These are phyloP conservation scores for Melanogaster broomeanus DNA, from an alignment of 768 basidiomycete species.

Conservation along the genomic window DNA sequence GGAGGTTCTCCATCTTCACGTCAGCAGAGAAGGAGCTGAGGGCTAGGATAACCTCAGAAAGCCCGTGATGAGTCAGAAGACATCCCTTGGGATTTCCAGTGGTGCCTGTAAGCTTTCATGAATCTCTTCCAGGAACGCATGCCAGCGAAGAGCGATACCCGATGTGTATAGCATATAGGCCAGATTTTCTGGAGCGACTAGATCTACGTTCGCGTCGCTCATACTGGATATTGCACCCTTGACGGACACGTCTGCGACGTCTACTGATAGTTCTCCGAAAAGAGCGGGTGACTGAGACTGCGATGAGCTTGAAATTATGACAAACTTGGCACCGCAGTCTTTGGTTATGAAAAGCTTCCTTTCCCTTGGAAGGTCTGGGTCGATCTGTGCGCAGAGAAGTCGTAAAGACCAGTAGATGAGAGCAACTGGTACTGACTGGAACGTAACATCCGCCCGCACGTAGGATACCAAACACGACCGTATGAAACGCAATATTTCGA, in stretches of 20 bases:
- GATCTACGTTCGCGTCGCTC: slow-evolving; percentile 27
- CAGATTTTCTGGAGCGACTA: slow-evolving; percentile 32
- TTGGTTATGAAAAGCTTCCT: slow-evolving; percentile 46
- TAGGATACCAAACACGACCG: slow-evolving; percentile 44
- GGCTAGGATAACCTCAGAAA: slow-evolving; percentile 33
- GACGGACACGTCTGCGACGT: slow-evolving; percentile 19
- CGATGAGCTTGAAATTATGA: slow-evolving; percentile 41
- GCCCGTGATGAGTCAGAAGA: slow-evolving; percentile 38
- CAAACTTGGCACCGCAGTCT: slow-evolving; percentile 43
- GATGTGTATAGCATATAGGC: slow-evolving; percentile 54
- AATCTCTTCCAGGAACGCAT: background rate
- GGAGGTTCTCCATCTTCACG: slow-evolving; percentile 23
- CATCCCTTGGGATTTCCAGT: slow-evolving; percentile 56
- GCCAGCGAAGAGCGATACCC: slow-evolving; percentile 27
- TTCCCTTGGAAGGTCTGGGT: slow-evolving; percentile 49
- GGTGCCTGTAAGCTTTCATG: slow-evolving; percentile 36
- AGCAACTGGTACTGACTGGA: slow-evolving; percentile 37
- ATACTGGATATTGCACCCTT: slow-evolving; percentile 31
- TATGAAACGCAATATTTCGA: slow-evolving; percentile 43
- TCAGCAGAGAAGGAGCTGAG: slow-evolving; percentile 25
- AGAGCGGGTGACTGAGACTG: background rate
- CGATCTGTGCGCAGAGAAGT: slow-evolving; percentile 40
- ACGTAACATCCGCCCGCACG: slow-evolving; percentile 55
- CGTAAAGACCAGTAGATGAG: background rate
- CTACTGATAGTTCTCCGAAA: slow-evolving; percentile 23